Percentiles rank a stretch among this genome's conserved stretches.
Conservation (phyloP, 495 filamentous ascomycete genomes). For the Alectoria sarmentosa region DNA sequence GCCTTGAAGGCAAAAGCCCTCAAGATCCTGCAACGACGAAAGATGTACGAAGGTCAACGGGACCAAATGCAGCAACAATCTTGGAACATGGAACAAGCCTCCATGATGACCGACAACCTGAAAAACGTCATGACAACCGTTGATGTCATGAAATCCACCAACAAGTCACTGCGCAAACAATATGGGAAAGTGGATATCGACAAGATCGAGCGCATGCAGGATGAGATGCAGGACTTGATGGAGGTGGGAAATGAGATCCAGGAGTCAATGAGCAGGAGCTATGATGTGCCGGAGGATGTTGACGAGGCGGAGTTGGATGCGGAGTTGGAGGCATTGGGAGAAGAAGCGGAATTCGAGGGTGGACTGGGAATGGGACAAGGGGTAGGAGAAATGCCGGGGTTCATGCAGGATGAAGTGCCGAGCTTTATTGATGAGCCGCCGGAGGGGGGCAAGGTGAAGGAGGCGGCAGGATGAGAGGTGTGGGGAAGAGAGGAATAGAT, state of each 20-base stretch:
- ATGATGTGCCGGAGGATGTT: slow-evolving; percentile 95
- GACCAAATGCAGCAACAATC: slow-evolving; percentile 92
- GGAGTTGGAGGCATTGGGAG: slow-evolving; percentile 88
- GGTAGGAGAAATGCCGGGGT: slow-evolving; percentile 62
- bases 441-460: slow-evolving; percentile 67
- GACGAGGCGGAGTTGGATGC: slow-evolving; percentile 97
- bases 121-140: slow-evolving; percentile 99
- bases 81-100: slow-evolving; percentile 99
- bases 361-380: slow-evolving; percentile 48
- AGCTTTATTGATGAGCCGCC: slow-evolving; percentile 84
- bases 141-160: slow-evolving; percentile 93
- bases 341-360: slow-evolving; percentile 73
- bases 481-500: background rate
- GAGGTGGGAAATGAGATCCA: slow-evolving; percentile 98
- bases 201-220: slow-evolving; percentile 95
- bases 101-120: slow-evolving; percentile 98
- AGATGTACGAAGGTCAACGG: slow-evolving; percentile 89
- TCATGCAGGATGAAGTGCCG: slow-evolving; percentile 81
- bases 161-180: slow-evolving; percentile 87
- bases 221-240: slow-evolving; percentile 98
- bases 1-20: slow-evolving; percentile 92
- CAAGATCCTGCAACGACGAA: slow-evolving; percentile 91
- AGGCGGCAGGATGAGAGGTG: slow-evolving; percentile 51
- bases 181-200: slow-evolving; percentile 97
- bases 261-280: slow-evolving; percentile 86